Conservation (phyloP, 2,329 filamentous ascomycete genomes). For the Colletotrichum cereale region DNA sequence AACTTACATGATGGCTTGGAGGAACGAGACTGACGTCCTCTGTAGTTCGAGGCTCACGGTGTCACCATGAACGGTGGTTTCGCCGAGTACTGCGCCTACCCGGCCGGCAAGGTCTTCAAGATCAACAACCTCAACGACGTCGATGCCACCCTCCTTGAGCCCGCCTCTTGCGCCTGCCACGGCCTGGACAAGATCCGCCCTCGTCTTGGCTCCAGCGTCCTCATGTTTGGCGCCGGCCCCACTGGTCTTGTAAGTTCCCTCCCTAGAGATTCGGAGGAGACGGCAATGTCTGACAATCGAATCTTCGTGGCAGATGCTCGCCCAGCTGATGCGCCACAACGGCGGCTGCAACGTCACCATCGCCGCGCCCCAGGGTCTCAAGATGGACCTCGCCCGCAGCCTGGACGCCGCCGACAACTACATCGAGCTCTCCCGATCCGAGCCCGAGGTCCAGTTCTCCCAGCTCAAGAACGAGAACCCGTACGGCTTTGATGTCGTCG, state of each 20-base stretch:
- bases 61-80: slow-evolving; percentile 79
- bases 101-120: slow-evolving; percentile 70
- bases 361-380: slow-evolving; percentile 75
- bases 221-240: slow-evolving; percentile 76
- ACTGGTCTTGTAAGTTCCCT: slow-evolving; percentile 69
- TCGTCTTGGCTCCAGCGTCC: slow-evolving; percentile 72
- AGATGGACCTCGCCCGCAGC: slow-evolving; percentile 76
- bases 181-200: slow-evolving; percentile 77
- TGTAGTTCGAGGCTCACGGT: slow-evolving; percentile 72
- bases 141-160: slow-evolving; percentile 78
- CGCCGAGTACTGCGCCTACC: slow-evolving; percentile 74
- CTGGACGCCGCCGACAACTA: slow-evolving; percentile 67
- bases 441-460: slow-evolving; percentile 70
- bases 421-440: slow-evolving; percentile 65
- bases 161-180: slow-evolving; percentile 78
- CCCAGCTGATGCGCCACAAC: slow-evolving; percentile 73
- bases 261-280: neutral
- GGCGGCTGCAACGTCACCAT: slow-evolving; percentile 78
- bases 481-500: slow-evolving; percentile 76
- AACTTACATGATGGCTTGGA: slow-evolving; percentile 6
- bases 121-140: slow-evolving; percentile 74
- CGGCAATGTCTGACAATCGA: neutral
- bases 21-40: slow-evolving; percentile 8
- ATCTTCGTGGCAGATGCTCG: slow-evolving; percentile 56
- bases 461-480: slow-evolving; percentile 74